Conservation (phyloP, 176 grass and related monocot species). For the Saccharum spontaneum region DNA sequence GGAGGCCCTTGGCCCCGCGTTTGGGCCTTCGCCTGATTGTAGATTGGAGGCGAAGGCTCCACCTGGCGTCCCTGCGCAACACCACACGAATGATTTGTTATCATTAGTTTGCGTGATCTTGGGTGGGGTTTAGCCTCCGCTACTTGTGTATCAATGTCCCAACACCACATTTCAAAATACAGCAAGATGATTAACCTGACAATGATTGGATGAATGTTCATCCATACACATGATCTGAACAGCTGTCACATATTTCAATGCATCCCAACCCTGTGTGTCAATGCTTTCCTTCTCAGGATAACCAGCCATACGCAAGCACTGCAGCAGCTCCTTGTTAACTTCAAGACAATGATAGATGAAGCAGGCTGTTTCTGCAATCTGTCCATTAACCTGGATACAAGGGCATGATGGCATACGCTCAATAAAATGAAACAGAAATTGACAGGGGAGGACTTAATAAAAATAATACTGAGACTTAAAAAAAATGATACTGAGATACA, state of each 20-base stretch:
- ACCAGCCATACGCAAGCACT: background rate
- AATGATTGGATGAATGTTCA: background rate
- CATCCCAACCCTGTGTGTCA: constrained; percentile 3
- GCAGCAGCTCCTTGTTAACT: background rate
- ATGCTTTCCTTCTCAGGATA: constrained; percentile 7
- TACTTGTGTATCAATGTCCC: too few relatives aligned
- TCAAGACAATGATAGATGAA: background rate
- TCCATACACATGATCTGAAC: background rate
- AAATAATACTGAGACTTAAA: background rate
- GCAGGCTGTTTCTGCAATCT: constrained; percentile 5
- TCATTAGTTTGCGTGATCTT: too few relatives aligned
- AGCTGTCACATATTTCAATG: background rate
- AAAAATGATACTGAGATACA: background rate
- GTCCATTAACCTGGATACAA: background rate
- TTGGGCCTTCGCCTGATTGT: too few relatives aligned
- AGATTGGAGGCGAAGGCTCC: too few relatives aligned
- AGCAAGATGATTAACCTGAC: background rate
- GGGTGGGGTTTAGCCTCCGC: too few relatives aligned
- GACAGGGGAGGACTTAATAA: background rate
- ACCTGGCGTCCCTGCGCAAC: too few relatives aligned
- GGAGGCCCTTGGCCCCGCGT: too few relatives aligned
- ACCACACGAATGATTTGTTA: too few relatives aligned
- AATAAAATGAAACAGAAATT: background rate
- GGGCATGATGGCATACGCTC: background rate
- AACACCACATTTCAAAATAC: background rate